Conservation (phyloP, 129 eudicot species). For the Deinandra increscens region DNA sequence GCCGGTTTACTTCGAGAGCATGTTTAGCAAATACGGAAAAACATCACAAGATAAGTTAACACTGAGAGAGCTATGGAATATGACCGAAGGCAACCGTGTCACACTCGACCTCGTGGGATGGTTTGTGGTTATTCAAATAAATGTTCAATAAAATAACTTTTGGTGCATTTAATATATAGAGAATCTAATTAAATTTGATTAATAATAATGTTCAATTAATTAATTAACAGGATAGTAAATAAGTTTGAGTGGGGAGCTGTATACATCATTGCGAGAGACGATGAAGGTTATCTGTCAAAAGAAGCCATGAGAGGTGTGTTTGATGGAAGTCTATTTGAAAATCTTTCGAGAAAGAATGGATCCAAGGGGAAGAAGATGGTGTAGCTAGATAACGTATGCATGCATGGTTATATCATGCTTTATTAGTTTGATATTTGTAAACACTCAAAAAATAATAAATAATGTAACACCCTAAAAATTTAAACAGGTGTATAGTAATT, state of each 20-base stretch:
- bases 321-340: constrained; percentile 50
- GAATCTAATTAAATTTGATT: neutral
- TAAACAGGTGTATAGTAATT: no score
- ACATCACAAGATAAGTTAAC: constrained; percentile 47
- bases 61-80: constrained; percentile 51
- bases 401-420: no score
- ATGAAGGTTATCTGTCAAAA: constrained; percentile 46
- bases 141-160: neutral
- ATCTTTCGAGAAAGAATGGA: constrained; percentile 40
- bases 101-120: constrained; percentile 52
- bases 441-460: no score
- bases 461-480: no score
- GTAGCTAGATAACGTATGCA: no score
- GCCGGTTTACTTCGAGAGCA: constrained; percentile 54
- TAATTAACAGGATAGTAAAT: constrained; percentile 24
- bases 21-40: constrained; percentile 63
- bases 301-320: constrained; percentile 48
- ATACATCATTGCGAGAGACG: constrained; percentile 47
- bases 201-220: neutral
- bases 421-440: no score
- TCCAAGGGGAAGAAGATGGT: neutral
- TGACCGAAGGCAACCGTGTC: constrained; percentile 52
- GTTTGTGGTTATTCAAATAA: constrained; percentile 30
- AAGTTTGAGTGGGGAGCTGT: constrained; percentile 48
- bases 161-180: neutral